Evolutionary conservation across 108 stramenopile species (phyloP).

Genomic region (Tribonema minus): DNA sequence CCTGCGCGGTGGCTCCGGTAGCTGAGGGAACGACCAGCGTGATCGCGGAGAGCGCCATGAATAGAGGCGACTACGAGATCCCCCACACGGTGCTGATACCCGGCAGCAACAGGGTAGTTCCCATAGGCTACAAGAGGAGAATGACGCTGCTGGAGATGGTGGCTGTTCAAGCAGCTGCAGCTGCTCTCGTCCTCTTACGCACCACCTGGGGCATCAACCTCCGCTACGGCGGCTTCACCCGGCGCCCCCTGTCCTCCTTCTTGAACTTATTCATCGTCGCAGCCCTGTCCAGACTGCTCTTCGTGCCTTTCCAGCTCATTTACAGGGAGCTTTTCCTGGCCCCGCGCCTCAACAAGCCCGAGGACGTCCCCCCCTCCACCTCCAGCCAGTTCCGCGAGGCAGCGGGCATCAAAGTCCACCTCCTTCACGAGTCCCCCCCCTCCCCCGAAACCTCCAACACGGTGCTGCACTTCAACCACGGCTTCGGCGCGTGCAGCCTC

Average conservation of each 20-base stretch:
- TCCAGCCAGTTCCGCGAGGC: not conserved
- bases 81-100: not conserved
- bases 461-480: conserved; percentile 35
- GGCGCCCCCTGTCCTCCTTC: not conserved
- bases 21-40: not conserved
- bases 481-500: conserved; percentile 34
- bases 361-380: not conserved
- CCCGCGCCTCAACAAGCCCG: not conserved
- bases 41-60: not conserved
- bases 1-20: not conserved
- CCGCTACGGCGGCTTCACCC: no score
- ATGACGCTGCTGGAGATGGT: not conserved
- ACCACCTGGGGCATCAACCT: not conserved
- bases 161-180: not conserved
- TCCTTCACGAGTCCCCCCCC: not conserved
- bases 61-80: not conserved
- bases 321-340: not conserved
- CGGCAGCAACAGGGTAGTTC: not conserved
- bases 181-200: not conserved
- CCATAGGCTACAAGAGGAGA: not conserved
- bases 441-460: not conserved
- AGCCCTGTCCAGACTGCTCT: not conserved
- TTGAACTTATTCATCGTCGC: not conserved
- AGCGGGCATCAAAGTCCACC: not conserved
- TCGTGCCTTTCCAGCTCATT: not conserved